These are phyloP conservation scores for Lentinula sp. DNA, from an alignment of 768 basidiomycete species.

Conservation along the genomic window DNA sequence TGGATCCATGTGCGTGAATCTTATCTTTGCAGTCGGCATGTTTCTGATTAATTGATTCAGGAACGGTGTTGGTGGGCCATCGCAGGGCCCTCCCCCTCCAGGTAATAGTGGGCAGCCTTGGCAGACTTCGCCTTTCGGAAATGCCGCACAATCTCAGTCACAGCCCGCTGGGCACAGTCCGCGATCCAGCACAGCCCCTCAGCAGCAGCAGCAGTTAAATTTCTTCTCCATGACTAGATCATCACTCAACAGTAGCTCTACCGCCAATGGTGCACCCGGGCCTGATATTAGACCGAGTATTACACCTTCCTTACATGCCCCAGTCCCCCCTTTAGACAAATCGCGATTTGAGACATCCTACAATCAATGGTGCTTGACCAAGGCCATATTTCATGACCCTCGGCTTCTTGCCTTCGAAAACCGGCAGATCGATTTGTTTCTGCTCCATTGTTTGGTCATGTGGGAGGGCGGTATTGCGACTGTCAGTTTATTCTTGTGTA, in stretches of 20 bases:
- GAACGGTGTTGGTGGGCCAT: neutral
- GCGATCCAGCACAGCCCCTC: conserved; percentile 22
- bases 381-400: conserved; percentile 31
- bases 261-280: conserved; percentile 26
- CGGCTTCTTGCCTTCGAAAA: conserved; percentile 44
- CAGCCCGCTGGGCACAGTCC: neutral
- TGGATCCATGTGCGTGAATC: conserved; percentile 26
- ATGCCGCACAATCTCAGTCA: conserved; percentile 1
- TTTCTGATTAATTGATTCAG: neutral
- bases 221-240: conserved; percentile 2
- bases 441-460: conserved; percentile 54
- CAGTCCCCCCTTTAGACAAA: conserved; percentile 40
- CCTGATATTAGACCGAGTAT: conserved; percentile 4
- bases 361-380: conserved; percentile 38
- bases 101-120: neutral
- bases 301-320: conserved; percentile 13
- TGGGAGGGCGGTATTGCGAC: conserved; percentile 45
- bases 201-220: conserved; percentile 26
- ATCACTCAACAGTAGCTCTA: conserved; percentile 6
- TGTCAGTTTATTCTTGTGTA: conserved; percentile 25
- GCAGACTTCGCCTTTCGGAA: conserved; percentile 1
- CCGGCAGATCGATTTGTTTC: conserved; percentile 52
- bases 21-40: neutral
- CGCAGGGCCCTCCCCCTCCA: neutral
- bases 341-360: conserved; percentile 46